Conservation (phyloP, 164 flowering plant genomes). For the Umbellularia californica region DNA sequence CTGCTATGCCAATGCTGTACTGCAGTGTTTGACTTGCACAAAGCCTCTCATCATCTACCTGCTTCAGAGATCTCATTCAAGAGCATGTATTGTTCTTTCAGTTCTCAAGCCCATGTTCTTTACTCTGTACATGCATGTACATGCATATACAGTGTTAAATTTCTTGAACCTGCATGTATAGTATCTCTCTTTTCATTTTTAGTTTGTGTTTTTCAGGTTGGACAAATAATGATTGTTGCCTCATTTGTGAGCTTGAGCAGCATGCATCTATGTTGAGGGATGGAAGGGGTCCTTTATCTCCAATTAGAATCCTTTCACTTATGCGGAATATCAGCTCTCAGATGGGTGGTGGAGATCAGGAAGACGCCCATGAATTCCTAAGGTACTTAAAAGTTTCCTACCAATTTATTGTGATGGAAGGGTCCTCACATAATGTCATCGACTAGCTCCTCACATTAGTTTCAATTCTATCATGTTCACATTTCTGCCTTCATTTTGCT, state of each 20-base stretch:
- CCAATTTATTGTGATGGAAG: not conserved
- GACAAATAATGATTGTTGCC: conserved; percentile 63
- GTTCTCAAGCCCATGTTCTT: not conserved
- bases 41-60: conserved; percentile 68
- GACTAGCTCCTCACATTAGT: not conserved
- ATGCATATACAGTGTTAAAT: not conserved
- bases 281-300: conserved; percentile 62
- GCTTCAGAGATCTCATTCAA: conserved; percentile 68
- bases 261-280: conserved; percentile 56
- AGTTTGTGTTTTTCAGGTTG: conserved; percentile 34
- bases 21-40: conserved; percentile 83
- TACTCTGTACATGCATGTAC: not conserved
- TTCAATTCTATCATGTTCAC: not conserved
- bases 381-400: conserved; percentile 36
- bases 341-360: conserved; percentile 86
- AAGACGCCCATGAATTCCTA: conserved; percentile 95
- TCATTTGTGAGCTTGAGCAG: conserved; percentile 80
- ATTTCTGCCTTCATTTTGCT: not conserved
- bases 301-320: conserved; percentile 53
- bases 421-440: not conserved
- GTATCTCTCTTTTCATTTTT: not conserved
- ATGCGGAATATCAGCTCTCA: conserved; percentile 54
- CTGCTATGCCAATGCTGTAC: conserved; percentile 90
- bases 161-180: not conserved
- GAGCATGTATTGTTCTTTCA: conserved; percentile 42